Conservation (phyloP, 73 alveolate genomes). For the Symbiodinium natans region DNA sequence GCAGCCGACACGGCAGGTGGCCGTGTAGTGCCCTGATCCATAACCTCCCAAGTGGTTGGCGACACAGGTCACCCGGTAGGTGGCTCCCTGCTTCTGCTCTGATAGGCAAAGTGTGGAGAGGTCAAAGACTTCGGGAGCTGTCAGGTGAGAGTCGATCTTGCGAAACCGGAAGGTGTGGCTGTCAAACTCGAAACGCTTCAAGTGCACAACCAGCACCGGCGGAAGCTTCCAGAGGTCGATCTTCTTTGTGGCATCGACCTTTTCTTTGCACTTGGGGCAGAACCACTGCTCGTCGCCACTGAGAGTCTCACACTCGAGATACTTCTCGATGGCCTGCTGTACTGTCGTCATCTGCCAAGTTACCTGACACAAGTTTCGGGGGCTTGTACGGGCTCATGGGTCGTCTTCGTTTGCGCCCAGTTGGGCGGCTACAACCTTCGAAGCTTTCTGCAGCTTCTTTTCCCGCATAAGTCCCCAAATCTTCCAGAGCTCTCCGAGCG, state of each 20-base stretch:
- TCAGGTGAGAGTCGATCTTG: conserved; percentile 44
- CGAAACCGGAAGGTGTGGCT: conserved; percentile 14
- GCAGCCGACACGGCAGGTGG: conserved; percentile 79
- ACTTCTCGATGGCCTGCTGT: conserved; percentile 95
- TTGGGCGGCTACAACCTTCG: background rate
- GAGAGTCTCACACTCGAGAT: conserved; percentile 95
- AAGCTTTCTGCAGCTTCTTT: background rate
- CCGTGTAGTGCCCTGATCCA: conserved; percentile 83
- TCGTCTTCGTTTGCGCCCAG: too few relatives aligned
- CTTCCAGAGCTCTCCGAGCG: conserved; percentile 32
- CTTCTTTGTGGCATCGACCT: conserved; percentile 96
- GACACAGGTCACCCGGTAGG: conserved; percentile 56
- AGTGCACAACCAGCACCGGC: conserved; percentile 97
- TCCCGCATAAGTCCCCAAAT: too few relatives aligned
- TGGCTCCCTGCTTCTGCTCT: conserved; percentile 43
- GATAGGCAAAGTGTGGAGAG: conserved; percentile 46
- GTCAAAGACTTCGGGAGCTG: conserved; percentile 23
- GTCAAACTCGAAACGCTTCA: conserved; percentile 97
- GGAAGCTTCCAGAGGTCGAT: conserved; percentile 98
- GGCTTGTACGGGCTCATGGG: too few relatives aligned
- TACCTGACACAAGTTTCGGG: too few relatives aligned
- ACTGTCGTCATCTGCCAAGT: conserved; percentile 95
- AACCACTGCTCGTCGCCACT: conserved; percentile 97
- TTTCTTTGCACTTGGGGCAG: conserved; percentile 97
- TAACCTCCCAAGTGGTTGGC: conserved; percentile 70